phyloP scores from a whole-genome alignment of 306 rosid genomes.

The Benincasa hispida region DNA sequence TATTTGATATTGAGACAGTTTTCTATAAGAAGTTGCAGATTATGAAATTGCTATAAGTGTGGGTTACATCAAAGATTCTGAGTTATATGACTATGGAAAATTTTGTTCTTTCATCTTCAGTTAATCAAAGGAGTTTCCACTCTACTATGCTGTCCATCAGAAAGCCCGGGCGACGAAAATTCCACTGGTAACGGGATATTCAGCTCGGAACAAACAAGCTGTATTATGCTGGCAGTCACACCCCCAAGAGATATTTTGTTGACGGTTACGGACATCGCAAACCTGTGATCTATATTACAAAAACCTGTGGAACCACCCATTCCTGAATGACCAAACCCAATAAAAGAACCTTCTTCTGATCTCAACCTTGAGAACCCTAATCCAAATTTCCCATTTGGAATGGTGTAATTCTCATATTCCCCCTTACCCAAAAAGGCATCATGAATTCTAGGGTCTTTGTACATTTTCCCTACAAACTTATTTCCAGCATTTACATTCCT shows the following conservation, averaged over 20 bases:
- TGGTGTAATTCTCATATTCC: constrained; percentile 32
- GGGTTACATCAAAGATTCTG: constrained; percentile 1
- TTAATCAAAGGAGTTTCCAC: constrained; percentile 49
- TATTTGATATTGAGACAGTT: not conserved
- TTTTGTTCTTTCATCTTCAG: constrained; percentile 22
- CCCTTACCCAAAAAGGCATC: constrained; percentile 81
- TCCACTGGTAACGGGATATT: constrained; percentile 72
- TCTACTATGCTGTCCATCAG: constrained; percentile 13
- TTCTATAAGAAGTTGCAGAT: not conserved
- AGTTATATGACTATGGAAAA: not conserved
- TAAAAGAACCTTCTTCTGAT: constrained; percentile 43
- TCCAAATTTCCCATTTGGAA: constrained; percentile 56
- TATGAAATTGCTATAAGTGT: not conserved
- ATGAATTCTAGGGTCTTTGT: constrained; percentile 46
- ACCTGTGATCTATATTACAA: constrained; percentile 48
- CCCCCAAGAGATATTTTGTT: constrained; percentile 77
- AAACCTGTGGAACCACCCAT: constrained; percentile 94
- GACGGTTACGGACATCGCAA: constrained; percentile 74
- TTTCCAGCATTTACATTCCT: constrained; percentile 8
- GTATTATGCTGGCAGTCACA: constrained; percentile 47
- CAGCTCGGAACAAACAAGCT: constrained; percentile 75
- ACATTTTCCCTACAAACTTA: constrained; percentile 23
- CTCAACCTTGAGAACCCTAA: constrained; percentile 62
- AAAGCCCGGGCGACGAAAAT: constrained; percentile 17
- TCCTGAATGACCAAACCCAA: constrained; percentile 88